These are phyloP conservation scores for Thecaphora frezii DNA, from an alignment of 1,284 basidiomycete species.

Conservation along the genomic window DNA sequence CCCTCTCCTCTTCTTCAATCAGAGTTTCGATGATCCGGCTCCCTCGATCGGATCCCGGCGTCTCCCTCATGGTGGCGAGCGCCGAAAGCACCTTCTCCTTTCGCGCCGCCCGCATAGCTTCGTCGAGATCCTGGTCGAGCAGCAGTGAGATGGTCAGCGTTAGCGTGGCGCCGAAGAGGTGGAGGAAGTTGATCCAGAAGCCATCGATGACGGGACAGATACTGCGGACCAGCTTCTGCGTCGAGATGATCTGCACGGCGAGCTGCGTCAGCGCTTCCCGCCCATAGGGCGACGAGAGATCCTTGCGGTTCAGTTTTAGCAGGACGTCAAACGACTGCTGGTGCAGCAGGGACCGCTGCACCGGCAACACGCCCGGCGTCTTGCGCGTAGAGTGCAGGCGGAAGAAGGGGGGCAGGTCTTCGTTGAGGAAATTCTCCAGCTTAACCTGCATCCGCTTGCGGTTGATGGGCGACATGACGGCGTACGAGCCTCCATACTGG, in stretches of 20 bases:
- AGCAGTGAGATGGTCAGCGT: constrained; percentile 37
- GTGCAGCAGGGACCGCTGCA: constrained; percentile 42
- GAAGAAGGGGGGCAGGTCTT: constrained; percentile 35
- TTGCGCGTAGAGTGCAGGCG: constrained; percentile 23
- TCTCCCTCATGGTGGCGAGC: constrained; percentile 25
- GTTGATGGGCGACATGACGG: constrained; percentile 23
- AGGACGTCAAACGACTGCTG: constrained; percentile 42
- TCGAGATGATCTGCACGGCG: constrained; percentile 39
- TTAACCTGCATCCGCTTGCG: constrained; percentile 27
- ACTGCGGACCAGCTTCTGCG: constrained; percentile 33
- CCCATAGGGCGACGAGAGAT: constrained; percentile 18
- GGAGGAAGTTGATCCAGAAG: constrained; percentile 40
- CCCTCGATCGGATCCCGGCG: constrained; percentile 25
- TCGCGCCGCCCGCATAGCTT: constrained; percentile 3
- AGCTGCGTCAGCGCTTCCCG: constrained; percentile 29
- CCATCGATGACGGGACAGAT: constrained; percentile 42
- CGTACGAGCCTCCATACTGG: constrained; percentile 24
- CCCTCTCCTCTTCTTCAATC: constrained; percentile 29
- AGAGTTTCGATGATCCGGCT: constrained; percentile 37
- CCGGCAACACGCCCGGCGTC: constrained; percentile 25
- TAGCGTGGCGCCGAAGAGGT: constrained; percentile 38
- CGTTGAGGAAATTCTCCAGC: constrained; percentile 24
- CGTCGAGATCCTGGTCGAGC: constrained; percentile 21
- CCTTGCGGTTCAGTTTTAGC: constrained; percentile 35
- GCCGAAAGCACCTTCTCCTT: constrained; percentile 18